Evolutionary conservation across 1,284 basidiomycete genomes (phyloP), one percentile per base, ranked within the genome.

Genomic region (Tylopilus microsporus): DNA sequence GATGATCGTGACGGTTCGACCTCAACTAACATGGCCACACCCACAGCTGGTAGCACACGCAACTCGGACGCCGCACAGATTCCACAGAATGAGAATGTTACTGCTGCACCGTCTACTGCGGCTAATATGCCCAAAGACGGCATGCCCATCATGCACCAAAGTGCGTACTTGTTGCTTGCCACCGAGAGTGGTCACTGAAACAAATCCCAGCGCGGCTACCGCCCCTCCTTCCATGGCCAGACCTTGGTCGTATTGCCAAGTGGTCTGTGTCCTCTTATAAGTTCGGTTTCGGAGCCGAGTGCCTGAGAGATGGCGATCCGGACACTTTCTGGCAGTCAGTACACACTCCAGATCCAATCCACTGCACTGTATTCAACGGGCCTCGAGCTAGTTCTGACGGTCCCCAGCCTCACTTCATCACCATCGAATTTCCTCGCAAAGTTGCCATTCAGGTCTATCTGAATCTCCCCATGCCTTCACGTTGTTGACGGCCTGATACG

Each of bases 231-330:
- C 82, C 80, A 1, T 88, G 82, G 83, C 88, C 89, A 21, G 89
- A 94, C 73, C 90, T 94, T 55, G 91, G 91, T 13, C 77, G 85
- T 54, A 81, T 91, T 19, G 95, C 91, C 25, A 88, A 89, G 63
- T 99, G 97, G 97, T 89, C 90, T n/a, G 94, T 99, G 10, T 98
- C 94, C 19, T 94, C 91, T 0, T 94, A 86, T 76, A 99, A 99
- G 74, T 96, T 95, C 64, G 95, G 95, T 1, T 97, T 96, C 69
- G 95, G 96, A 7, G 87, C 94, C 18, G 92, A 95, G 67, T 94
- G 95, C 75, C 78, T 99, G 53, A 82, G 86, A 16, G 94, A 98
- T 67, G 82, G 84, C 25, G 91, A 98, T 69, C 87, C 92, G 46
- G 87, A 91, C 47, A 98, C 94, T 0, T 95, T 98, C 67, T 99